These are phyloP conservation scores for Sclerotinia glacialis DNA, from an alignment of 2,329 filamentous ascomycete species.

Conservation along the genomic window DNA sequence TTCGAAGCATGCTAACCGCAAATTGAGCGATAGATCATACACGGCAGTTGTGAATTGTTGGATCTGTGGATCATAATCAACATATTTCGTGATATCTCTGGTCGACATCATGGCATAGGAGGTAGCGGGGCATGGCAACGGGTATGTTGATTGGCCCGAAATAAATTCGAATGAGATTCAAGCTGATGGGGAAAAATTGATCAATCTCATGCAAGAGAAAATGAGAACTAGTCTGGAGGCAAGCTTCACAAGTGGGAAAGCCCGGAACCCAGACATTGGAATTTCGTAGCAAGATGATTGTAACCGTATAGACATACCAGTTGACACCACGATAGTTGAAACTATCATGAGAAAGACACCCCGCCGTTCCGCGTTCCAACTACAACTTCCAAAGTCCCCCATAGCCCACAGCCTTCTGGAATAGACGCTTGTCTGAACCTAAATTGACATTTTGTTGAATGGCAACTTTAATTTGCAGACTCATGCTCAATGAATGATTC, in stretches of 20 bases:
- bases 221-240: neutral
- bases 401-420: neutral
- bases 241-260: neutral
- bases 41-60: slow-evolving; percentile 7
- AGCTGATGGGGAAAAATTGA: too few relatives aligned
- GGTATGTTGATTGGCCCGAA: neutral
- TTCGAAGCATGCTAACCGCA: neutral
- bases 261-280: neutral
- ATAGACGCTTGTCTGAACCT: neutral
- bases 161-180: neutral
- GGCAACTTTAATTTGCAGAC: neutral
- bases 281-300: too few relatives aligned
- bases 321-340: neutral
- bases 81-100: neutral
- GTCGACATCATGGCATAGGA: neutral
- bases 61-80: neutral
- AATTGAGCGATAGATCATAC: neutral
- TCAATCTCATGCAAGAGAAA: too few relatives aligned
- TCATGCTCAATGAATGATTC: neutral
- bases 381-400: neutral
- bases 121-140: neutral
- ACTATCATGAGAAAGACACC: neutral
- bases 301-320: neutral
- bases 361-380: neutral
- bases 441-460: neutral